These are phyloP conservation scores for Phytophthora chlamydospora DNA, from an alignment of 352 stramenopile species.

Conservation along the genomic window DNA sequence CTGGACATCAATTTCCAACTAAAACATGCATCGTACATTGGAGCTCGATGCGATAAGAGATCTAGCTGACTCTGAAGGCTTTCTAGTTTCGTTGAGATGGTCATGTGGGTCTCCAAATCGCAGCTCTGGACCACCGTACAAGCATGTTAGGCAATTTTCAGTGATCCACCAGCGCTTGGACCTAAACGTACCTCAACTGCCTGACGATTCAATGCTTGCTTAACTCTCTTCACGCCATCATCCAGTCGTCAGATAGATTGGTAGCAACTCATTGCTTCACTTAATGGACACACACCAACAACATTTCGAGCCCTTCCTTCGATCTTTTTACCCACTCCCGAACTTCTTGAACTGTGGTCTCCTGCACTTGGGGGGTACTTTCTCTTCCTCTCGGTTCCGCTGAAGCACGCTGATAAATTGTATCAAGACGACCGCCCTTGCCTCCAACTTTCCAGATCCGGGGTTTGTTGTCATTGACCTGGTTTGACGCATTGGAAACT, in stretches of 20 bases:
- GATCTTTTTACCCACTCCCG: constrained; percentile 6
- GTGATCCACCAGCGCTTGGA: no score
- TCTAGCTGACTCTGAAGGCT: constrained; percentile 2
- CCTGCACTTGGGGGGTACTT: no score
- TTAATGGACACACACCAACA: constrained; percentile 8
- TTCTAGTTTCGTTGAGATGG: background rate
- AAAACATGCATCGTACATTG: background rate
- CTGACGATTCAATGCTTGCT: background rate
- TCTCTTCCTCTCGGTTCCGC: no score
- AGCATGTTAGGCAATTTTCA: background rate
- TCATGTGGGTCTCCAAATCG: background rate
- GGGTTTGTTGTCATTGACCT: no score
- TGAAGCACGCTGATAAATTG: no score
- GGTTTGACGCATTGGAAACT: no score
- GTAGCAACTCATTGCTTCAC: background rate
- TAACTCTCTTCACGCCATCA: constrained; percentile 1
- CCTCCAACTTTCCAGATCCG: no score
- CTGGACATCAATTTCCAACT: background rate
- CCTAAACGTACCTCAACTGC: constrained; percentile 1
- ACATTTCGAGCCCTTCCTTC: constrained; percentile 3
- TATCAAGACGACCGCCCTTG: no score
- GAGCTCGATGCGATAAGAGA: background rate
- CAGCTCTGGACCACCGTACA: background rate
- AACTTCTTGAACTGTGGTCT: background rate
- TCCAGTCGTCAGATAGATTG: background rate